These are phyloP conservation scores for Serendipita sp. DNA, from an alignment of 768 basidiomycete species.

Conservation along the genomic window DNA sequence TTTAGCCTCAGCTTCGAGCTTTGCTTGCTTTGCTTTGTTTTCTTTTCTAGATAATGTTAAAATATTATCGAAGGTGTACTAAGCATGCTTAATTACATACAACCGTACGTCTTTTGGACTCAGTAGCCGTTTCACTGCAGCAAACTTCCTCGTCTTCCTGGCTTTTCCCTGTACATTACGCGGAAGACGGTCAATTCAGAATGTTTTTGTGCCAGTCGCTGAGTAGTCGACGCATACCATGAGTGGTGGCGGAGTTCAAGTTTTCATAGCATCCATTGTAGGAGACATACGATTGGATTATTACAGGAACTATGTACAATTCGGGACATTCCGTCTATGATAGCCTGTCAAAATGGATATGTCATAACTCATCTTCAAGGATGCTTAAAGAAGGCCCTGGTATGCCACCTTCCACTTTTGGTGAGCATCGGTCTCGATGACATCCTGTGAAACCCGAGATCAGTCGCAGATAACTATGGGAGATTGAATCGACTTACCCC, in stretches of 20 bases:
- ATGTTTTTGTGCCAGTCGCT: too few relatives aligned
- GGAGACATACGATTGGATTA: too few relatives aligned
- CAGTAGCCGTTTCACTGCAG: slow-evolving; percentile 79
- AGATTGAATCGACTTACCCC: background rate
- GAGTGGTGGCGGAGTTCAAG: too few relatives aligned
- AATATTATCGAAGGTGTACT: slow-evolving; percentile 7
- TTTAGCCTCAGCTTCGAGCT: slow-evolving; percentile 67
- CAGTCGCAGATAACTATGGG: background rate
- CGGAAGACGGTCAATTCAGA: background rate
- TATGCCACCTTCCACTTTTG: slow-evolving; percentile 2
- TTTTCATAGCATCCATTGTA: too few relatives aligned
- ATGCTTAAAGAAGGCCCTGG: background rate
- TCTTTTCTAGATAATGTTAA: slow-evolving; percentile 49
- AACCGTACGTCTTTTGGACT: slow-evolving; percentile 87
- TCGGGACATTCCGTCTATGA: too few relatives aligned
- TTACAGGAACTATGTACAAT: too few relatives aligned
- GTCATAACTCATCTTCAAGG: too few relatives aligned
- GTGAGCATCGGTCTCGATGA: background rate
- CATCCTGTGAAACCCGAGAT: background rate
- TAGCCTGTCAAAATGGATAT: too few relatives aligned
- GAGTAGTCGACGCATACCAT: too few relatives aligned
- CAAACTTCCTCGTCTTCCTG: slow-evolving; percentile 91
- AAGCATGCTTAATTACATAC: slow-evolving; percentile 29
- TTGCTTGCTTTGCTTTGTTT: slow-evolving; percentile 78
- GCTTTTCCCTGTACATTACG: slow-evolving; percentile 52